These are phyloP conservation scores for Neopestalotiopsis sp. DNA, from an alignment of 2,329 filamentous ascomycete species.

Conservation along the genomic window DNA sequence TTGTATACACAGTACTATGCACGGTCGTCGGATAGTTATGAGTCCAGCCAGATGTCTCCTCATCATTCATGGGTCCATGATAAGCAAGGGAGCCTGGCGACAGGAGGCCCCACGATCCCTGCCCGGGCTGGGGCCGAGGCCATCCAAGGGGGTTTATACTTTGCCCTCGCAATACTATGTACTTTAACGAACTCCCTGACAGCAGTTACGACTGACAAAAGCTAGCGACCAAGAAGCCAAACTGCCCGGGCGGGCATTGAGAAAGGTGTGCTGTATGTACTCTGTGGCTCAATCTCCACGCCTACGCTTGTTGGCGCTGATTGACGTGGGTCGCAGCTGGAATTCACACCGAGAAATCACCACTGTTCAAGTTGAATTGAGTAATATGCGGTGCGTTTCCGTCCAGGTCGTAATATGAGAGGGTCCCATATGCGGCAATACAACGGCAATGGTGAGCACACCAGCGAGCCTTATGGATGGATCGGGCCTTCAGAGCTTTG, in stretches of 20 bases:
- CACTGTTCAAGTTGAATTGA: not conserved
- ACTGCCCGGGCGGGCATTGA: not conserved
- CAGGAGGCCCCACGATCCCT: not conserved
- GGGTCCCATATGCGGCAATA: not conserved
- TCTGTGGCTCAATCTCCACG: not conserved
- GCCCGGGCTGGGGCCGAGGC: not conserved
- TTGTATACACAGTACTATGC: not conserved
- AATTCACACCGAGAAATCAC: not conserved
- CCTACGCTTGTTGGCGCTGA: not conserved
- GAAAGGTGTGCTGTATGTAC: not conserved
- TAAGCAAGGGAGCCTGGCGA: not conserved
- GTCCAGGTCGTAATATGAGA: not conserved
- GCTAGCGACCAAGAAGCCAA: not conserved
- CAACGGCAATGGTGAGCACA: not conserved
- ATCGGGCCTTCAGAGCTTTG: not conserved
- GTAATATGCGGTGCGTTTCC: not conserved
- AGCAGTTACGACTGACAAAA: not conserved
- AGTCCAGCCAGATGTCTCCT: not conserved
- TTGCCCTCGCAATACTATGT: not conserved
- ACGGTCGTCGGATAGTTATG: not conserved
- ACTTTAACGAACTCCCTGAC: not conserved
- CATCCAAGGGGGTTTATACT: not conserved
- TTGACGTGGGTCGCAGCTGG: not conserved
- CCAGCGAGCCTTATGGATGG: not conserved
- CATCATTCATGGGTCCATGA: not conserved